Base-by-base conservation (phyloP, 345 rosid genomes). In the Pugionium cornutum region DNA sequence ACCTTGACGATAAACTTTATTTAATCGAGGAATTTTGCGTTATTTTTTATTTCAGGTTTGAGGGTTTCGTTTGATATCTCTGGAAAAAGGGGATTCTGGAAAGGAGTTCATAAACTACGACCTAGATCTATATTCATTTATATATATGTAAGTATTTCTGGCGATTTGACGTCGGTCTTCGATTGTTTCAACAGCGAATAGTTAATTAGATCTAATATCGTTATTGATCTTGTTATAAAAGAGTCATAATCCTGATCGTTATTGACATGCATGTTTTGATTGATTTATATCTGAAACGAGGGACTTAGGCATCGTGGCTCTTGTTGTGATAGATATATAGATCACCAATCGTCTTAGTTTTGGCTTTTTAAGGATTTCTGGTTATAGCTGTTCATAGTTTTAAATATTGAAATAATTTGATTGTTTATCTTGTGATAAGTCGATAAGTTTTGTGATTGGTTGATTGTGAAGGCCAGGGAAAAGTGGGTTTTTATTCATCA, bases 21-120 rank as follows among this genome's bases (percentile, higher is more conserved):
- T 18, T 18, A 18, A 18, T 18, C 18, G 58, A 4, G n/a, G 8
- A 44, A 49, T 28, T 64, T 10, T 42, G 58, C 5, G 6, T 31
- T 53, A 7, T 4, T 28, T 4, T 3, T n/a, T 18, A 10, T 41
- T 65, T 50, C 72, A 65, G 76, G 67, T 73, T 66, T 70, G 62
- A 70, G 68, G 35, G 62, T 62, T 62, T 53, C 67, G 46, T 60
- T 69, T 72, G 66, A 4, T 64, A 64, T 64, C 60, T 72, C 18
- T 18, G 65, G 70, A 29, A 4, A 64, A 18, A 50, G 47, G 61
- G 18, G 18, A 18, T 32, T 69, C 53, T 41, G 66, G 7, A 2
- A 68, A 8, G 2, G 50, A 51, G 43, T 65, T 44, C 62, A 26
- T 36, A 26, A 3, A 35, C 32, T 28, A 9, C 2, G 37, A 0